Conservation (phyloP, 768 basidiomycete species). For the Punctularia strigosozonata region DNA sequence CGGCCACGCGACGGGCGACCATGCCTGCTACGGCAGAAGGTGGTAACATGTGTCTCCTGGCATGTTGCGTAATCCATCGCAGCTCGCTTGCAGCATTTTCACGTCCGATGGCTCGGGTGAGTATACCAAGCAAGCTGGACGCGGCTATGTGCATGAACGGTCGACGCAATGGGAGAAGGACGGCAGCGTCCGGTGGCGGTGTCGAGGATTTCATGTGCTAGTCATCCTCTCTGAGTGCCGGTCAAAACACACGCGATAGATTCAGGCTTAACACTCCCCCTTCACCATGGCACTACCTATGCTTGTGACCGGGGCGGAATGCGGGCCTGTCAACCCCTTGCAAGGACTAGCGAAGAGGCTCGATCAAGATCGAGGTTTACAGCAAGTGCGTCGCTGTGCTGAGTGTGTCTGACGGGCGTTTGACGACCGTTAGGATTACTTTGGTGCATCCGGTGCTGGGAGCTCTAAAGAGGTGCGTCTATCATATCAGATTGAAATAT, state of each 20-base stretch:
- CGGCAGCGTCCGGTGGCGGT: no score
- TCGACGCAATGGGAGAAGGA: no score
- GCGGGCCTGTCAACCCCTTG: constrained; percentile 77
- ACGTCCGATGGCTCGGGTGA: constrained; percentile 23
- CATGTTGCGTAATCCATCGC: constrained; percentile 37
- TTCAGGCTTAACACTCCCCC: no score
- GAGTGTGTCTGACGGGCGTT: constrained; percentile 6
- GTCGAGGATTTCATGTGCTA: no score
- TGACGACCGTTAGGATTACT: constrained; percentile 47
- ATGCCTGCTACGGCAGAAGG: constrained; percentile 27
- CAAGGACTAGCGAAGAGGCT: constrained; percentile 72
- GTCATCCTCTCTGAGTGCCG: no score
- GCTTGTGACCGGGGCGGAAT: constrained; percentile 68
- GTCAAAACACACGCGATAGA: no score
- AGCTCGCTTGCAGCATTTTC: constrained; percentile 29
- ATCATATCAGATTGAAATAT: neutral
- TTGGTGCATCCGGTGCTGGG: constrained; percentile 46
- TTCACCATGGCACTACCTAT: constrained; percentile 64
- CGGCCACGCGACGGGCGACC: constrained; percentile 45
- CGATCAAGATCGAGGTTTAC: constrained; percentile 65
- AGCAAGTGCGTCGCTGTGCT: constrained; percentile 44
- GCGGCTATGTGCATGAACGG: no score
- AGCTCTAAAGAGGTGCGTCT: constrained; percentile 48
- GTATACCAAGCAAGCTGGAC: no score
- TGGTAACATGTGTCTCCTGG: no score